A percentile compares a stretch with the other conserved stretches of the same genome.
Evolutionary conservation across 306 rosid species (phyloP).

Genomic region (Lathyrus sativus): DNA sequence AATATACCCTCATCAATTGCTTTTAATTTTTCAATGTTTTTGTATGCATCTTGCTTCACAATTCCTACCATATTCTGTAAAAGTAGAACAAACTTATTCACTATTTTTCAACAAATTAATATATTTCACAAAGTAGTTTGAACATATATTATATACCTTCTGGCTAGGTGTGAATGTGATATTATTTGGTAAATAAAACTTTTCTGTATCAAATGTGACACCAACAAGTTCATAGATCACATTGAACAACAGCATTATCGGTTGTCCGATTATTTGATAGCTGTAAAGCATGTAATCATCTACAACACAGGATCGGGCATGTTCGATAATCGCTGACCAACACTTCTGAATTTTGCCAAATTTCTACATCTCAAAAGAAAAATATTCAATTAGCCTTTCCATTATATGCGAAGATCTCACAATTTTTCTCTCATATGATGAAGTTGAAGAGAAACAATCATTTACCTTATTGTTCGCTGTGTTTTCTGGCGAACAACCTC

Average conservation of each 20-base stretch:
- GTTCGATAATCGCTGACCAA: conserved; percentile 52
- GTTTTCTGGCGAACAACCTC: too few relatives aligned
- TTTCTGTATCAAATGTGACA: conserved; percentile 42
- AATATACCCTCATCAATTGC: conserved; percentile 31
- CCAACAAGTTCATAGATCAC: conserved; percentile 51
- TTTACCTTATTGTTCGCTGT: too few relatives aligned
- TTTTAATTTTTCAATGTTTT: conserved; percentile 32
- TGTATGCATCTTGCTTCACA: conserved; percentile 47
- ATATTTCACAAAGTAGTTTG: neutral
- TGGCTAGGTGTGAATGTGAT: conserved; percentile 11
- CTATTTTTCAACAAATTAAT: neutral
- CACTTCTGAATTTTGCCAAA: conserved; percentile 42
- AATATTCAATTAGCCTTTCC: conserved; percentile 1
- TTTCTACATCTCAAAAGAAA: conserved; percentile 47
- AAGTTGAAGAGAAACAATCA: neutral
- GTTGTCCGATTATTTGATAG: conserved; percentile 27
- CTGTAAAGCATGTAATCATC: conserved; percentile 44
- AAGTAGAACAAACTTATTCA: conserved; percentile 2
- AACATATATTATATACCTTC: conserved; percentile 32
- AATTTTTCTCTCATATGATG: neutral
- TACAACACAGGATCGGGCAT: conserved; percentile 51
- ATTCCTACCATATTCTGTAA: conserved; percentile 46
- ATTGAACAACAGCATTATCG: conserved; percentile 45
- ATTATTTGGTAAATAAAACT: conserved; percentile 31
- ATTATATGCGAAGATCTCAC: neutral